Conservation (phyloP, 2,329 filamentous ascomycete species). For the Alternaria rosae region DNA sequence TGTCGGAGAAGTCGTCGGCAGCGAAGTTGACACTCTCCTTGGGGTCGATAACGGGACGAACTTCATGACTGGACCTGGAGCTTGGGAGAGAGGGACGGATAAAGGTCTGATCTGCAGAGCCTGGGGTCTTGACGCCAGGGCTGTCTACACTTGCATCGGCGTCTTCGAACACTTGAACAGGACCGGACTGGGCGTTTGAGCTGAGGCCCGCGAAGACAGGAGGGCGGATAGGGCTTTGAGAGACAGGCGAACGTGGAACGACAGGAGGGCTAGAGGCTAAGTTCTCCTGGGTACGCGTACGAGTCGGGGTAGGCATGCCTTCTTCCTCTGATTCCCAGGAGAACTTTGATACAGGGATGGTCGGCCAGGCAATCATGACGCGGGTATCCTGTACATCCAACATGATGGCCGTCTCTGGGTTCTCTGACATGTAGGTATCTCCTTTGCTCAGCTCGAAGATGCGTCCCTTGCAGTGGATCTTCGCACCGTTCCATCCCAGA, state of each 20-base stretch:
- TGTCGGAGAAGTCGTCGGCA: slow-evolving; percentile 72
- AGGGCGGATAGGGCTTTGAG: slow-evolving; percentile 68
- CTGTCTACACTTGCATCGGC: slow-evolving; percentile 40
- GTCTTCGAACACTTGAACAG: slow-evolving; percentile 51
- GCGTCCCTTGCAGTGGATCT: slow-evolving; percentile 87
- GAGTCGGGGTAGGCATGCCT: slow-evolving; percentile 45
- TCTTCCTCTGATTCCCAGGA: slow-evolving; percentile 68
- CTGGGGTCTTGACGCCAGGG: slow-evolving; percentile 28
- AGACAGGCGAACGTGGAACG: slow-evolving; percentile 77
- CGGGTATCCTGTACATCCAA: slow-evolving; percentile 92
- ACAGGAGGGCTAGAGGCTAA: slow-evolving; percentile 67
- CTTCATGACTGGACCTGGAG: slow-evolving; percentile 29
- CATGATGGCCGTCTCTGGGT: slow-evolving; percentile 88
- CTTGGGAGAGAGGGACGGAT: slow-evolving; percentile 37
- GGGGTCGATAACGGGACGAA: slow-evolving; percentile 15
- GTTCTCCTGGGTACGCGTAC: slow-evolving; percentile 50
- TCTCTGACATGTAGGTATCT: slow-evolving; percentile 88
- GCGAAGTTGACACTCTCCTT: slow-evolving; percentile 41
- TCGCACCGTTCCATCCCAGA: slow-evolving; percentile 94
- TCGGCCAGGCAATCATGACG: slow-evolving; percentile 90
- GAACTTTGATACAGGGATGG: slow-evolving; percentile 61
- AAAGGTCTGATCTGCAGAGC: slow-evolving; percentile 40
- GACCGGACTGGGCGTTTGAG: slow-evolving; percentile 27
- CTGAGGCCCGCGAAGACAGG: slow-evolving; percentile 52
- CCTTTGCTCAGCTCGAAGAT: slow-evolving; percentile 87